Evolutionary conservation across 495 filamentous ascomycete species (phyloP), one percentile per base, ranked within the genome.

Genomic region (Podospora tetraspora): DNA sequence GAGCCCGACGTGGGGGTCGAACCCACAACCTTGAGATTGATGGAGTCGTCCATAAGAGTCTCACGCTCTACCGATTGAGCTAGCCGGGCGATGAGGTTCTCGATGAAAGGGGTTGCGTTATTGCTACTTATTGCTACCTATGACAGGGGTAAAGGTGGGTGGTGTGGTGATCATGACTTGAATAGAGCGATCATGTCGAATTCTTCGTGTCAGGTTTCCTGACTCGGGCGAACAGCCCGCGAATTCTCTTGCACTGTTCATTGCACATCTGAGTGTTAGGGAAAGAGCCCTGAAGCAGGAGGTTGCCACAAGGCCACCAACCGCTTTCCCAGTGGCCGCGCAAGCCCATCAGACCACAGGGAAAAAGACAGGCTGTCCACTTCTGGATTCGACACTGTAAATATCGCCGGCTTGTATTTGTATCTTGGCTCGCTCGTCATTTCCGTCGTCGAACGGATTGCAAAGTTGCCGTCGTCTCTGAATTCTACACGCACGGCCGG

Each of bases 11-110:
- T 52, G 43, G 43, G 43, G 43, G 43, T 52, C 43, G 43, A 52
- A 52, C 43, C 43, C 43, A 52, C 43, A 52, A 52, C 43, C 43
- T 52, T 52, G 43, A 52, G 43, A 52, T 52, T 62, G 23, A 62
- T 21, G 60, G 23, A 62, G 27, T 62, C 24, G 11, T 65, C 63
- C 25, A 88, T 90, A 90, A 90, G 88, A 90, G 88, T 90, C 88
- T 89, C 85, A 90, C 88, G 88, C 88, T 90, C 88, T 90, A 89
- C 88, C 88, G 88, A 90, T 90, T 90, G 88, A 90, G 88, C 88
- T 90, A 90, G 86, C 87, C 77, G 74, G 76, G 76, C 76, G 43
- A 52, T 52, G 43, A 52, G 43, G 43, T 52, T 52, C 43, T 52
- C 9, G 43, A n/a, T 52, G 43, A 52, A 25, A 3, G 4, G 1